Evolutionary conservation across 106 monocot genomes (phyloP), one percentile per base, ranked within the genome.

Genomic region (Narthecium ossifragum): DNA sequence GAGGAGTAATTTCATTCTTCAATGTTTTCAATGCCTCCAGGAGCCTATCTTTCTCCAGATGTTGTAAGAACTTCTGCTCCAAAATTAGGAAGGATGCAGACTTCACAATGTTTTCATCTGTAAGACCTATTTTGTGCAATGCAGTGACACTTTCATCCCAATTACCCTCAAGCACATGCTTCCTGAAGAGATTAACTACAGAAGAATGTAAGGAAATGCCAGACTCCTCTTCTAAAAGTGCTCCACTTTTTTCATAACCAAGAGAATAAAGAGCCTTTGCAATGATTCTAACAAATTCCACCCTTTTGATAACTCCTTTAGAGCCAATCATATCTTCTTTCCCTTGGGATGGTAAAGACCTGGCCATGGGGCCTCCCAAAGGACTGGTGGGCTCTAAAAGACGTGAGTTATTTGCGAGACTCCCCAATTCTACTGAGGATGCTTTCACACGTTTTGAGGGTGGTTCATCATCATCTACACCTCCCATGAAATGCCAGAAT

Each of bases 201-300:
- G 74, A 37, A 13, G 72, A 74, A 51, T 85, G 78, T 59, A 90
- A 62, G 15, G 52, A 66, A 34, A 90, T 78, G 18, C 85, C 89
- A 12, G 89, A 90, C 47, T 90, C 89, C 56, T 81, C 75, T 59
- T 90, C 89, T 8, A 90, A 55, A 64, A 70, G 26, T 26, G 78
- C 75, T 50, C 85, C 84, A 51, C 71, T 78, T 65, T 59, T 75
- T 41, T 75, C 68, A 73, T 90, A 90, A 6, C 89, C 89, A 28
- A 90, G 78, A 66, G 81, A 75, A 55, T 90, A 81, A 31, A 90
- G 69, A 58, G 85, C 70, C 62, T 85, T 81, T 8, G 85, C 72
- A 8, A 90, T 90, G 28, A 90, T 75, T 55, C 81, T 67, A n/a
- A 90, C 78, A 67, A 85, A 85, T 60, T 90, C 89, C 4, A 66